These are phyloP conservation scores for Trichoderma virens DNA, from an alignment of 495 filamentous ascomycete genomes.

Conservation along the genomic window DNA sequence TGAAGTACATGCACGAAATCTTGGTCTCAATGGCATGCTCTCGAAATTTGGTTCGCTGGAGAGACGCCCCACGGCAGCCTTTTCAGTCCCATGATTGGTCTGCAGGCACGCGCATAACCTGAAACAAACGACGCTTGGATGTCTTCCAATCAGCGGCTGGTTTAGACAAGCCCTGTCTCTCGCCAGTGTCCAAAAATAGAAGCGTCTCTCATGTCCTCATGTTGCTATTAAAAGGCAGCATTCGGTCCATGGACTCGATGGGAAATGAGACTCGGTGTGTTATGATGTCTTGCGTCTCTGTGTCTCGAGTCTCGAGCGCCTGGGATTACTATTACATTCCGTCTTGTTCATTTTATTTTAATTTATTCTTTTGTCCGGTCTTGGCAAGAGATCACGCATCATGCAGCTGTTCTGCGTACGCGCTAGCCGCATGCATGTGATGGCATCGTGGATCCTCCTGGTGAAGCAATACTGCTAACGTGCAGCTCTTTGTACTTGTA, in stretches of 20 bases:
- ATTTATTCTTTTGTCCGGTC: neutral
- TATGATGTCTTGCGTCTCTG: neutral
- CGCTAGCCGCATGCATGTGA: neutral
- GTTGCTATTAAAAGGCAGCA: neutral
- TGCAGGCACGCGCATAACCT: constrained; percentile 1
- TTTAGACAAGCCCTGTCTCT: neutral
- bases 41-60: neutral
- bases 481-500: neutral
- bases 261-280: neutral
- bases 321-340: neutral
- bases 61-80: neutral
- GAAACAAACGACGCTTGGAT: constrained; percentile 5
- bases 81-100: neutral
- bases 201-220: neutral
- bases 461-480: neutral
- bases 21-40: neutral
- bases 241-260: neutral
- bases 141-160: neutral
- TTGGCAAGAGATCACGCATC: neutral
- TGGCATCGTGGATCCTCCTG: neutral
- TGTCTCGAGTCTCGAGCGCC: neutral
- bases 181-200: neutral
- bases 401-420: neutral
- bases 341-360: neutral
- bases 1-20: no score